These are phyloP conservation scores for Croton setiger DNA, from an alignment of 441 rosid species.

Conservation along the genomic window DNA sequence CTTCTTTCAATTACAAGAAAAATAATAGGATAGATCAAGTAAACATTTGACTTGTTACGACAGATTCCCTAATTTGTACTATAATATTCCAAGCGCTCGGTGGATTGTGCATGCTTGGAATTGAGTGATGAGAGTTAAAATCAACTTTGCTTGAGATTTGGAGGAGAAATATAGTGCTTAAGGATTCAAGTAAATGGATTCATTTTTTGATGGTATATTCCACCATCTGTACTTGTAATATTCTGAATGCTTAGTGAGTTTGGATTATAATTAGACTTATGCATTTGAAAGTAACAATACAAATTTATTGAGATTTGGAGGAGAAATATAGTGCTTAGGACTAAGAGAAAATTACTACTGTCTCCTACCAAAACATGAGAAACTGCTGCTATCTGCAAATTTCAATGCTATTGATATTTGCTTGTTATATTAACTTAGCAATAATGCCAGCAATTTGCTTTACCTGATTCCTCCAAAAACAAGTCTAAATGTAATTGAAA, in stretches of 20 bases:
- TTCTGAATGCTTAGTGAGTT: no score
- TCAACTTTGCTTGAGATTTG: not conserved
- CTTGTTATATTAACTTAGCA: not conserved
- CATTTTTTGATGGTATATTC: no score
- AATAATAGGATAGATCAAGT: not conserved
- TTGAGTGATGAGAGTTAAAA: conserved; percentile 4
- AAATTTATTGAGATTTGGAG: not conserved
- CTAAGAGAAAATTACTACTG: not conserved
- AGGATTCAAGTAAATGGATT: no score
- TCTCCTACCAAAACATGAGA: not conserved
- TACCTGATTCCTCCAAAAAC: not conserved
- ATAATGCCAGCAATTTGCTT: not conserved
- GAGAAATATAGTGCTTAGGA: not conserved
- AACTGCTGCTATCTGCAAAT: not conserved
- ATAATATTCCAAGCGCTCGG: not conserved
- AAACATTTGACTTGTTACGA: not conserved
- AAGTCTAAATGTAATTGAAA: not conserved
- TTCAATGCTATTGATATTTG: not conserved
- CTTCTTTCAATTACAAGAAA: not conserved
- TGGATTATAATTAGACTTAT: no score
- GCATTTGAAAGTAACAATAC: no score
- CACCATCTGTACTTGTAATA: no score
- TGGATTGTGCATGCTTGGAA: not conserved
- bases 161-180: not conserved
- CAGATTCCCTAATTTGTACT: not conserved